These are phyloP conservation scores for Lepraria neglecta DNA, from an alignment of 495 filamentous ascomycete species.

Conservation along the genomic window DNA sequence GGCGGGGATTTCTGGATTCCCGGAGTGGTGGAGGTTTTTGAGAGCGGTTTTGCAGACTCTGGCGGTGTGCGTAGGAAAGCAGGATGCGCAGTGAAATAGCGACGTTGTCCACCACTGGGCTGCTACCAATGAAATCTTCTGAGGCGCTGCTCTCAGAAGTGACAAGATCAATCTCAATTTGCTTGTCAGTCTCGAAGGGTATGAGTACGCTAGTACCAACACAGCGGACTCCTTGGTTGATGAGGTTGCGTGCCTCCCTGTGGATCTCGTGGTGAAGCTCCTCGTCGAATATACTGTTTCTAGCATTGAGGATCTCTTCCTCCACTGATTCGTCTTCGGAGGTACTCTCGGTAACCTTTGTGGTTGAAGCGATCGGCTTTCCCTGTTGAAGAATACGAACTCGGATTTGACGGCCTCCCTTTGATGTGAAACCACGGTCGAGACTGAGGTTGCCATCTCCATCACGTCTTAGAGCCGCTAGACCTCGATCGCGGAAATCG, in stretches of 20 bases:
- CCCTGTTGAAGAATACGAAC: conserved; percentile 48
- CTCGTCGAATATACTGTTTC: conserved; percentile 83
- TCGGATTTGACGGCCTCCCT: conserved; percentile 56
- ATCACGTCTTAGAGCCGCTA: conserved; percentile 67
- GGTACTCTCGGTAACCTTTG: conserved; percentile 33
- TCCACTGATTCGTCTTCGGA: conserved; percentile 36
- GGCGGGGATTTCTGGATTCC: conserved; percentile 41
- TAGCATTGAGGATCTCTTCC: conserved; percentile 57
- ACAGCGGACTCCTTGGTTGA: conserved; percentile 52
- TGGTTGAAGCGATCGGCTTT: conserved; percentile 39
- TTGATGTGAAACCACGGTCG: conserved; percentile 57
- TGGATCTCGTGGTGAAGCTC: conserved; percentile 91
- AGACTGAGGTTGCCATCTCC: conserved; percentile 68
- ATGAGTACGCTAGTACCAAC: conserved; percentile 18
- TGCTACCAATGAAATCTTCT: conserved; percentile 17
- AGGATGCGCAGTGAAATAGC: conserved; percentile 59
- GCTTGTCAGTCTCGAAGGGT: conserved; percentile 39
- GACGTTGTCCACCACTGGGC: conserved; percentile 36
- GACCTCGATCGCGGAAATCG: conserved; percentile 68
- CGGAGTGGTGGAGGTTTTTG: conserved; percentile 55
- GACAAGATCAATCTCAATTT: conserved; percentile 63
- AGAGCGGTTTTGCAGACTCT: conserved; percentile 57
- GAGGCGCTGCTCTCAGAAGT: conserved; percentile 42
- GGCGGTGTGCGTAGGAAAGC: conserved; percentile 63
- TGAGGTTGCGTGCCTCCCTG: conserved; percentile 66